These are phyloP conservation scores for Fraxinus latifolia DNA, from an alignment of 305 asterid genomes.

Conservation along the genomic window DNA sequence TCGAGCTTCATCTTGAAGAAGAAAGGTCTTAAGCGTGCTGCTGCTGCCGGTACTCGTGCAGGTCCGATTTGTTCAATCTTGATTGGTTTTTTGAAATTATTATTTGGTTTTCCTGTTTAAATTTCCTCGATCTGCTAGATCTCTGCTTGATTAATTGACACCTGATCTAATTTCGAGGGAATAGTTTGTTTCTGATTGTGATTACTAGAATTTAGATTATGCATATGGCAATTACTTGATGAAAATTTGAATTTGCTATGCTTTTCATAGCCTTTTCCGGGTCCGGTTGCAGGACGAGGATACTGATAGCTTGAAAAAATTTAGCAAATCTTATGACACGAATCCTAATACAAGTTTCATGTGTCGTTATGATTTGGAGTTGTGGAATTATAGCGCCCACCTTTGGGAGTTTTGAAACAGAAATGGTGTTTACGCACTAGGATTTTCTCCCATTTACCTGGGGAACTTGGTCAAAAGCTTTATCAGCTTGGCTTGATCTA, in stretches of 20 bases:
- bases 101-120: not conserved
- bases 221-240: not conserved
- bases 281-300: not conserved
- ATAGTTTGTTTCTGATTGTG: not conserved
- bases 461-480: not conserved
- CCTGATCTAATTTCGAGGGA: not conserved
- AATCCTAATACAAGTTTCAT: not conserved
- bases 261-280: not conserved
- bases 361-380: not conserved
- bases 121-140: constrained; percentile 12
- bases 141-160: constrained; percentile 3
- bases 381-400: not conserved
- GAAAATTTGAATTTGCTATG: not conserved
- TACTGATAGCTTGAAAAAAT: not conserved
- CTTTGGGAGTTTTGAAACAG: not conserved
- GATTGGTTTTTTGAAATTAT: not conserved
- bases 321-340: not conserved
- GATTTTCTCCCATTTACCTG: not conserved
- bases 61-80: constrained; percentile 33
- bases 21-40: constrained; percentile 85
- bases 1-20: constrained; percentile 78
- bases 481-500: not conserved
- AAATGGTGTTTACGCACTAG: not conserved
- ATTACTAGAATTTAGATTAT: not conserved
- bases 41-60: constrained; percentile 71